Evolutionary conservation across 2,329 filamentous ascomycete genomes (phyloP).

Genomic region (Colletotrichum graminicola): DNA sequence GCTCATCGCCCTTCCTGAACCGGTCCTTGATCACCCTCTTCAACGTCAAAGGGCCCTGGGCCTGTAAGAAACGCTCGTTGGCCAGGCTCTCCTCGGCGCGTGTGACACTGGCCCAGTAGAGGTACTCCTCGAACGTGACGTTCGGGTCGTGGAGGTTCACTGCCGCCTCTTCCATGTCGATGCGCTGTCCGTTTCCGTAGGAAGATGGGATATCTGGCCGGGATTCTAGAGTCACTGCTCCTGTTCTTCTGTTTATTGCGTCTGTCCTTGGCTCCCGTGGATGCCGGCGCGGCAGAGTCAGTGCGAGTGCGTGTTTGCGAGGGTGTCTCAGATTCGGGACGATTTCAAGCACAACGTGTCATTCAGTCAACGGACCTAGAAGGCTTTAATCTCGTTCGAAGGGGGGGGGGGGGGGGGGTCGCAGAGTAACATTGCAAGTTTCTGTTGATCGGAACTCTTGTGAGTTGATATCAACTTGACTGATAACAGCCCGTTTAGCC

Average conservation of each 20-base stretch:
- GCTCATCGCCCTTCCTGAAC: conserved; percentile 41
- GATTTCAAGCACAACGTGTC: conserved; percentile 15
- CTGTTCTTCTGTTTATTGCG: background rate
- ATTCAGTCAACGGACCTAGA: background rate
- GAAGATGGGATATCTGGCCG: background rate
- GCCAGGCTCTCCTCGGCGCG: conserved; percentile 44
- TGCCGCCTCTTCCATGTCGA: conserved; percentile 10
- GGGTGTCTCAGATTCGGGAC: conserved; percentile 34
- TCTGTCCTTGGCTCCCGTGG: conserved; percentile 19
- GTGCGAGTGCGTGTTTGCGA: conserved; percentile 18
- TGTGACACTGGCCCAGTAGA: conserved; percentile 46
- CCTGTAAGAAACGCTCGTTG: conserved; percentile 30
- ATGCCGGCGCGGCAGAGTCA: background rate
- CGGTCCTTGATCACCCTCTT: conserved; percentile 39
- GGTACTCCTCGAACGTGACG: conserved; percentile 47
- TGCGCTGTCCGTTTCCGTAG: background rate
- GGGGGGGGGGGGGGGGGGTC: background rate
- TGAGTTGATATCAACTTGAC: background rate
- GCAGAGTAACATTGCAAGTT: background rate
- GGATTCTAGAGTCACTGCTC: background rate
- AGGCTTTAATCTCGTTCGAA: background rate
- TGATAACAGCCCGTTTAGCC: background rate
- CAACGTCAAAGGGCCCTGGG: conserved; percentile 38
- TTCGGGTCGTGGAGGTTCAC: conserved; percentile 43
- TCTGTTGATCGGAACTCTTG: background rate